These are phyloP conservation scores for Trichoderma simmonsii DNA, from an alignment of 2,329 filamentous ascomycete genomes.

Conservation along the genomic window DNA sequence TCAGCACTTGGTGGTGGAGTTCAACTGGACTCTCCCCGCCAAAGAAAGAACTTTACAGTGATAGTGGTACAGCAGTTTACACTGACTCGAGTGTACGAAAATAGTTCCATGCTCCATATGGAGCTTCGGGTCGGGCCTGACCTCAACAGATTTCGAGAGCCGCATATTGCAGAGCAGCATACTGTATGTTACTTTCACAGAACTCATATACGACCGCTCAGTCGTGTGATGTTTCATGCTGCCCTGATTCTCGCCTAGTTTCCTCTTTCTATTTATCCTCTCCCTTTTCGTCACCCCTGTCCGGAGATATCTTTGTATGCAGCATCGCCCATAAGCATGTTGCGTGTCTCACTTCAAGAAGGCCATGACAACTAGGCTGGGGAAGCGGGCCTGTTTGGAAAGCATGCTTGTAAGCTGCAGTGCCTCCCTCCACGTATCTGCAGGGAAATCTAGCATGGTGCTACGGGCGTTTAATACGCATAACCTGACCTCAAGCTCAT, in stretches of 20 bases:
- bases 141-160: not conserved
- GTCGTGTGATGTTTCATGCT: not conserved
- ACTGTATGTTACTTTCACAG: not conserved
- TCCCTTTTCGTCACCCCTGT: not conserved
- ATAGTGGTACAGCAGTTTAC: not conserved
- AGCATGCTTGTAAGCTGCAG: not conserved
- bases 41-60: not conserved
- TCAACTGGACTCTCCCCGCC: not conserved
- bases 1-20: slow-evolving; percentile 9
- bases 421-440: not conserved
- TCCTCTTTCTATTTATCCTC: not conserved
- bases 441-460: not conserved
- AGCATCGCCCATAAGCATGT: not conserved
- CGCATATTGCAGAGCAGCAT: not conserved
- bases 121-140: not conserved
- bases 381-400: not conserved
- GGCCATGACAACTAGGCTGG: not conserved
- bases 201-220: not conserved
- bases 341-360: not conserved
- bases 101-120: not conserved
- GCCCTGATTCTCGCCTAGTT: not conserved
- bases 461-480: not conserved
- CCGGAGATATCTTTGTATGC: not conserved
- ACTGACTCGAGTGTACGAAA: not conserved
- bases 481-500: not conserved